Percentiles rank a stretch among this genome's conserved stretches.
Evolutionary conservation across 1,139 yeast genomes (phyloP).

Genomic region (Hemisphaericaspora subhashii): DNA sequence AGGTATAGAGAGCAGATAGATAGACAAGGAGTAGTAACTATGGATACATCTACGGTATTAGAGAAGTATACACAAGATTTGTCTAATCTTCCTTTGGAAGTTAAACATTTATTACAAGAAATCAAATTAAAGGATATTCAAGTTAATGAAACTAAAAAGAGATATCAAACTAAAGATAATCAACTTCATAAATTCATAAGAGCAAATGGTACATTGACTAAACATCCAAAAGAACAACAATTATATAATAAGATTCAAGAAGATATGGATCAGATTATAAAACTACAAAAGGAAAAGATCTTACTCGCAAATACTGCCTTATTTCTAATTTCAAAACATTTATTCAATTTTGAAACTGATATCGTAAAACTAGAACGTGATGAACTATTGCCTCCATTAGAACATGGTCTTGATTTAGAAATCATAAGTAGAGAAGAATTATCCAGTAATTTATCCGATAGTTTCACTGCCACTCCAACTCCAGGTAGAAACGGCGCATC

Average conservation of each 20-base stretch:
- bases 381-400: slow-evolving; percentile 69
- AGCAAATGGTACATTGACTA: slow-evolving; percentile 78
- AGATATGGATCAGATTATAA: slow-evolving; percentile 60
- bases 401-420: slow-evolving; percentile 23
- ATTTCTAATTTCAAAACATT: slow-evolving; percentile 72
- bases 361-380: slow-evolving; percentile 75
- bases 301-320: slow-evolving; percentile 81
- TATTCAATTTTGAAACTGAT: slow-evolving; percentile 70
- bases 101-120: slow-evolving; percentile 79
- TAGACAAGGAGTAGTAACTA: no score
- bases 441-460: slow-evolving; percentile 19
- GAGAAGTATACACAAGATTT: slow-evolving; percentile 54
- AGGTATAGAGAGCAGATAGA: no score
- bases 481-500: slow-evolving; percentile 28
- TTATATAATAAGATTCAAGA: slow-evolving; percentile 66
- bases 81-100: slow-evolving; percentile 87
- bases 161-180: slow-evolving; percentile 70
- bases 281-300: slow-evolving; percentile 75
- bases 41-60: slow-evolving; percentile 52
- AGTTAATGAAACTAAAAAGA: slow-evolving; percentile 64
- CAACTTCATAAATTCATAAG: slow-evolving; percentile 81
- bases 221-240: slow-evolving; percentile 80
- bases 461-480: slow-evolving; percentile 32
- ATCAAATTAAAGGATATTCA: slow-evolving; percentile 68
- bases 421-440: slow-evolving; percentile 7